phyloP scores from a whole-genome alignment of 2,329 filamentous ascomycete genomes.

The Cercospora berteroae region DNA sequence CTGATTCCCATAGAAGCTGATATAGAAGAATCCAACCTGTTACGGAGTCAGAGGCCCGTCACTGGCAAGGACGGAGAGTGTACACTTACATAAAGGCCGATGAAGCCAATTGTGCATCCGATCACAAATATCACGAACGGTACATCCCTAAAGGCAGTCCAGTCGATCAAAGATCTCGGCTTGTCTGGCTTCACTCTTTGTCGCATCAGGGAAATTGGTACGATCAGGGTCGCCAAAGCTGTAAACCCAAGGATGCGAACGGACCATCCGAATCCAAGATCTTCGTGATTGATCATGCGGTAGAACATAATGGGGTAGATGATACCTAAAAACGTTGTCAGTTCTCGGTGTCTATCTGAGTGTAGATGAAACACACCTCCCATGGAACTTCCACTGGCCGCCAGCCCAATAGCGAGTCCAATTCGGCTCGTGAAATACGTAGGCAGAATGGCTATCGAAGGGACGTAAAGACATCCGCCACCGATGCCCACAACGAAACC shows the following conservation, averaged over 20 bases:
- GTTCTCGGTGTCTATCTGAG: neutral
- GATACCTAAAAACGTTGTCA: constrained; percentile 23
- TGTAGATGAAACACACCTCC: constrained; percentile 14
- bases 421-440: constrained; percentile 50
- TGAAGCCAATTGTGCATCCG: constrained; percentile 40
- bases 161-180: constrained; percentile 42
- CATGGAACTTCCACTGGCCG: constrained; percentile 46
- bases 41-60: neutral
- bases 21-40: constrained; percentile 39
- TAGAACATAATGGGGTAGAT: constrained; percentile 41
- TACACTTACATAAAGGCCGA: constrained; percentile 40
- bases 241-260: constrained; percentile 38
- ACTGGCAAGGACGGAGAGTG: neutral
- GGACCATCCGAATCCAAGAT: constrained; percentile 35
- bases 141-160: constrained; percentile 41
- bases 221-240: constrained; percentile 33
- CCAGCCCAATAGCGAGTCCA: constrained; percentile 47
- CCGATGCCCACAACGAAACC: constrained; percentile 51
- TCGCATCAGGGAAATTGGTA: constrained; percentile 36
- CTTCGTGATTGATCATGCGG: constrained; percentile 28
- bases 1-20: constrained; percentile 40
- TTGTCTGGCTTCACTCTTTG: constrained; percentile 40
- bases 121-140: constrained; percentile 41
- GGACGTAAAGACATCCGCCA: constrained; percentile 45
- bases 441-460: constrained; percentile 47